Evolutionary conservation across 148 eudicot genomes (phyloP).

Genomic region (Arctostaphylos glauca): DNA sequence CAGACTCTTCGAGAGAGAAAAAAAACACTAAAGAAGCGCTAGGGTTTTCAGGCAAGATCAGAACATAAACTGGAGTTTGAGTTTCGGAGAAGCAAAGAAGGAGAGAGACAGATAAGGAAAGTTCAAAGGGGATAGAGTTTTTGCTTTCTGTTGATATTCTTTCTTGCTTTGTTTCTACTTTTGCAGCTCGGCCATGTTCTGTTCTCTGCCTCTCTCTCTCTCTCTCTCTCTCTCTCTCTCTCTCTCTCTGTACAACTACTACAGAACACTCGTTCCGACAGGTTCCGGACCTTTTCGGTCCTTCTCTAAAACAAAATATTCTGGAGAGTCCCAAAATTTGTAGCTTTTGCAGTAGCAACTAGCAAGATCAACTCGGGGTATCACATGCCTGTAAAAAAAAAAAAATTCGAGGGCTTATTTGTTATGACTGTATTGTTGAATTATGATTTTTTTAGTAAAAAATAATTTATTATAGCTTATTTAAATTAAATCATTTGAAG

Average conservation of each 20-base stretch:
- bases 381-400: too few relatives aligned
- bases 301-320: not conserved
- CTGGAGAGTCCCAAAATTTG: not conserved
- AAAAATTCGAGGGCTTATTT: too few relatives aligned
- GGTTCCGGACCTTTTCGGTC: too few relatives aligned
- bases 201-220: constrained; percentile 15
- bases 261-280: too few relatives aligned
- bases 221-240: constrained; percentile 16
- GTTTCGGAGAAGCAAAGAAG: constrained; percentile 3
- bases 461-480: too few relatives aligned
- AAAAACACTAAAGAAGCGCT: constrained; percentile 2
- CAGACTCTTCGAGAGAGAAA: too few relatives aligned
- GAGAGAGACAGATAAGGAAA: not conserved
- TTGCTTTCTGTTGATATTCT: constrained; percentile 5
- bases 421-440: too few relatives aligned
- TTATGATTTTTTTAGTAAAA: too few relatives aligned
- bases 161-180: not conserved
- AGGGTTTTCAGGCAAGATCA: constrained; percentile 16
- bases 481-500: too few relatives aligned
- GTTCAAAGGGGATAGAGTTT: not conserved
- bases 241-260: constrained; percentile 8
- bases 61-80: not conserved
- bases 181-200: constrained; percentile 5
- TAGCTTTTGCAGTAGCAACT: not conserved
- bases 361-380: not conserved